Conservation (phyloP, 371 early-diverging fungal species). For the Mortierella sp. region DNA sequence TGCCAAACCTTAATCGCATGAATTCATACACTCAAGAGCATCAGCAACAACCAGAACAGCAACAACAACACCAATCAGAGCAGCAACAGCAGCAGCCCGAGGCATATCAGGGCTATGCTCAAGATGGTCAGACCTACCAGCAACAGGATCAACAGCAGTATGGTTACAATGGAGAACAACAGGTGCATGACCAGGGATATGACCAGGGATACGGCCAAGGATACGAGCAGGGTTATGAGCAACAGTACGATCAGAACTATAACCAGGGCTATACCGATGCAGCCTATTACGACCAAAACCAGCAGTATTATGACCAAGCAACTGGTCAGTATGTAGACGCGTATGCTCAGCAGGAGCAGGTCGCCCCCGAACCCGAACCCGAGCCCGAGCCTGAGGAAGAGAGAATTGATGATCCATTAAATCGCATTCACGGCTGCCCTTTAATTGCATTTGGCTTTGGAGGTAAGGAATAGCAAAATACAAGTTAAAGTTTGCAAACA, state of each 20-base stretch:
- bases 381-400: conserved; percentile 47
- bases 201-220: conserved; percentile 16
- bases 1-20: conserved; percentile 39
- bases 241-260: conserved; percentile 12
- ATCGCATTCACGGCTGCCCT: conserved; percentile 77
- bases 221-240: conserved; percentile 8
- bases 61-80: conserved; percentile 18
- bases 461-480: conserved; percentile 59
- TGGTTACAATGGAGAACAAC: conserved; percentile 15
- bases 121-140: conserved; percentile 9
- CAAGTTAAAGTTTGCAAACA: background rate
- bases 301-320: conserved; percentile 40
- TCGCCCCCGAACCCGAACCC: conserved; percentile 48
- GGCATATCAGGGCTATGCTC: conserved; percentile 11
- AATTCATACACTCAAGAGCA: conserved; percentile 30
- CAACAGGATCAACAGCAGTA: conserved; percentile 27
- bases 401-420: conserved; percentile 72
- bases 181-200: conserved; percentile 12
- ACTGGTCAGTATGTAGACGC: conserved; percentile 37
- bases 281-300: conserved; percentile 28
- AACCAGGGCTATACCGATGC: conserved; percentile 24
- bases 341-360: conserved; percentile 28
- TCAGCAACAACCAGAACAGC: conserved; percentile 22
- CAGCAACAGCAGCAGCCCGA: conserved; percentile 13
- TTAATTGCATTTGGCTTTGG: conserved; percentile 89